phyloP scores from a whole-genome alignment of 139 green algal species.

The Closterium sp. region DNA sequence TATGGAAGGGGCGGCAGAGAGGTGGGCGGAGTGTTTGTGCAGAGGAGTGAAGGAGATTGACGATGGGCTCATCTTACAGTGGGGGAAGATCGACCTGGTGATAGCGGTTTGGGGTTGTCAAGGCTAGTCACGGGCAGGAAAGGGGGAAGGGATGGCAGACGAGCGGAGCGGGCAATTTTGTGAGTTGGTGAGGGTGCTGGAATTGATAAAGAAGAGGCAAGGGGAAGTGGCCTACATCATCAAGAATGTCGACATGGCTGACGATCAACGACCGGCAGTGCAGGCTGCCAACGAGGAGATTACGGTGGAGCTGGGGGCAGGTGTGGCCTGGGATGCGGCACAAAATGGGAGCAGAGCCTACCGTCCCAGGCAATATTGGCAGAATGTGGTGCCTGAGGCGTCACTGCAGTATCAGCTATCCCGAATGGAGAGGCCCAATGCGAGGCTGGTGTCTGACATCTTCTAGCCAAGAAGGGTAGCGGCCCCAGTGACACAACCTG shows the following conservation, averaged over 20 bases:
- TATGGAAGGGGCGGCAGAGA: too few species aligned
- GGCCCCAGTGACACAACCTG: too few species aligned
- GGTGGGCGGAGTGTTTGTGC: too few species aligned
- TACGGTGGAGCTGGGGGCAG: not conserved
- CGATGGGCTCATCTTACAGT: too few species aligned
- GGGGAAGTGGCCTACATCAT: not conserved
- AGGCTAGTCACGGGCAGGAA: not conserved
- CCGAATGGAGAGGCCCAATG: not conserved
- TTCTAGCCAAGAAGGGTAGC: not conserved
- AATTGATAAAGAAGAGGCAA: not conserved
- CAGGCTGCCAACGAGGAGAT: too few species aligned
- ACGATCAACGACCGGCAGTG: too few species aligned
- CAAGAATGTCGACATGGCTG: not conserved
- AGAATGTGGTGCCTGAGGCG: not conserved
- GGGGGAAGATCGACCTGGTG: not conserved
- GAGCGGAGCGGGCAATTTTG: not conserved
- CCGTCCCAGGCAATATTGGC: not conserved
- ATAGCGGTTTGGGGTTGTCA: not conserved
- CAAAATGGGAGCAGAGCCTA: not conserved
- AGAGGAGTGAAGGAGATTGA: too few species aligned
- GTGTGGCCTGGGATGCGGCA: too few species aligned
- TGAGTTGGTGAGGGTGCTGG: not conserved
- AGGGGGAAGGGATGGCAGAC: not conserved
- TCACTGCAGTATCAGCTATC: not conserved
- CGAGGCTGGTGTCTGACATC: too few species aligned